These are phyloP conservation scores for Xylaria polymorpha DNA, from an alignment of 2,329 filamentous ascomycete species.

Conservation along the genomic window DNA sequence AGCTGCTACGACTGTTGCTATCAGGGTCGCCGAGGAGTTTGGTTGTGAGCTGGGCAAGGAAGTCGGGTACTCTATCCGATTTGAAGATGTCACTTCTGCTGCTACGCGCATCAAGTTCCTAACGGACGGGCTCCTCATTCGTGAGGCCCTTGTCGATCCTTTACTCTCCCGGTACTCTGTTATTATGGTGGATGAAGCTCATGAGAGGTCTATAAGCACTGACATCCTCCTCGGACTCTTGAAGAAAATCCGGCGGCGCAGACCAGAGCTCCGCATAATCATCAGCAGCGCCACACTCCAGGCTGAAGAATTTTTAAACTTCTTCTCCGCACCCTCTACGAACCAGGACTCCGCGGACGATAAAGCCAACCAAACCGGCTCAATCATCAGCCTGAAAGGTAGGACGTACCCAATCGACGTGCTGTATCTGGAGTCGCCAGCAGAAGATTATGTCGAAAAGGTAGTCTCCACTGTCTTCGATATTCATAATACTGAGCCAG, in stretches of 20 bases:
- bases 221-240: constrained; percentile 90
- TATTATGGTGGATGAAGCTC: constrained; percentile 97
- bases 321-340: constrained; percentile 69
- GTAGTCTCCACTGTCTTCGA: constrained; percentile 86
- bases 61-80: constrained; percentile 90
- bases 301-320: constrained; percentile 84
- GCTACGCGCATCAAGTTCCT: constrained; percentile 93
- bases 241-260: constrained; percentile 86
- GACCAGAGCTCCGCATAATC: constrained; percentile 85
- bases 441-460: constrained; percentile 87
- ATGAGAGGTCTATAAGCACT: constrained; percentile 92
- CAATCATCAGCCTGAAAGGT: constrained; percentile 87
- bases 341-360: constrained; percentile 49
- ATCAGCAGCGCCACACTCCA: constrained; percentile 95
- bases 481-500: constrained; percentile 82
- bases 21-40: constrained; percentile 89
- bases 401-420: constrained; percentile 90
- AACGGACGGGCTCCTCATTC: constrained; percentile 89
- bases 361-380: constrained; percentile 51
- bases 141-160: constrained; percentile 93
- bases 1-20: constrained; percentile 88
- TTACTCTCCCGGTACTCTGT: constrained; percentile 90
- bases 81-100: constrained; percentile 91
- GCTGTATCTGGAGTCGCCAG: constrained; percentile 80
- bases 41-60: constrained; percentile 88